These are phyloP conservation scores for Colletotrichum musae DNA, from an alignment of 2,329 filamentous ascomycete genomes.

Conservation along the genomic window DNA sequence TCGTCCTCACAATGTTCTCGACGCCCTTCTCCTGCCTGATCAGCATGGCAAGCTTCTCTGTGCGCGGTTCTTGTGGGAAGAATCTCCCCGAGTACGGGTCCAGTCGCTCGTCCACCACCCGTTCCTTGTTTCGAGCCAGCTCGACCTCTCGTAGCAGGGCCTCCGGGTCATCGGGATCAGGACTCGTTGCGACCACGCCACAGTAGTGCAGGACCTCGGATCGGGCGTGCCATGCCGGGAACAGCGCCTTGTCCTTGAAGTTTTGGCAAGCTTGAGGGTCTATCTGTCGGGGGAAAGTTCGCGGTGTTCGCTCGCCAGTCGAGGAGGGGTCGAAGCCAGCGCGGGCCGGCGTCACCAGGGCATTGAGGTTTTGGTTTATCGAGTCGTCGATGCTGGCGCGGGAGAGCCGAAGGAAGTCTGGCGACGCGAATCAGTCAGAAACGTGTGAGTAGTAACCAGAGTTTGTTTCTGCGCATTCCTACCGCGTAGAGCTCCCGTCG, in stretches of 20 bases:
- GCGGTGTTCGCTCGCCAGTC: slow-evolving; percentile 74
- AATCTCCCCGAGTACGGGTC: slow-evolving; percentile 93
- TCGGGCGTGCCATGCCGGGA: slow-evolving; percentile 89
- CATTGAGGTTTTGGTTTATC: slow-evolving; percentile 94
- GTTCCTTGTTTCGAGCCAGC: slow-evolving; percentile 77
- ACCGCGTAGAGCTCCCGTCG: slow-evolving; percentile 79
- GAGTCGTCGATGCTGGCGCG: slow-evolving; percentile 90
- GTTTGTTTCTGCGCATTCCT: slow-evolving; percentile 15
- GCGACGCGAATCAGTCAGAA: slow-evolving; percentile 5
- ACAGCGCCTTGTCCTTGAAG: slow-evolving; percentile 85
- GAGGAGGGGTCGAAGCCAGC: slow-evolving; percentile 84
- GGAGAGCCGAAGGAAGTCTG: slow-evolving; percentile 93
- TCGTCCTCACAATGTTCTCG: slow-evolving; percentile 82
- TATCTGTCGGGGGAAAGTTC: slow-evolving; percentile 67
- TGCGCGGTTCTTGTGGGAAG: slow-evolving; percentile 83
- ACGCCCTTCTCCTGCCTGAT: slow-evolving; percentile 83
- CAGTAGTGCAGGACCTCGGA: slow-evolving; percentile 92
- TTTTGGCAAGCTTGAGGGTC: slow-evolving; percentile 73
- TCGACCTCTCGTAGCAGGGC: slow-evolving; percentile 78
- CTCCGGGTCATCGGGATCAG: slow-evolving; percentile 90
- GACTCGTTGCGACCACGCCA: slow-evolving; percentile 86
- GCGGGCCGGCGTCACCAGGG: slow-evolving; percentile 81
- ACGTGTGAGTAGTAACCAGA: neutral
- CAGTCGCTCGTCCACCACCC: slow-evolving; percentile 86
- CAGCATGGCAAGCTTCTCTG: slow-evolving; percentile 81